phyloP scores from a whole-genome alignment of 2,329 filamentous ascomycete species.

The Ophiocordyceps camponoti-floridani region DNA sequence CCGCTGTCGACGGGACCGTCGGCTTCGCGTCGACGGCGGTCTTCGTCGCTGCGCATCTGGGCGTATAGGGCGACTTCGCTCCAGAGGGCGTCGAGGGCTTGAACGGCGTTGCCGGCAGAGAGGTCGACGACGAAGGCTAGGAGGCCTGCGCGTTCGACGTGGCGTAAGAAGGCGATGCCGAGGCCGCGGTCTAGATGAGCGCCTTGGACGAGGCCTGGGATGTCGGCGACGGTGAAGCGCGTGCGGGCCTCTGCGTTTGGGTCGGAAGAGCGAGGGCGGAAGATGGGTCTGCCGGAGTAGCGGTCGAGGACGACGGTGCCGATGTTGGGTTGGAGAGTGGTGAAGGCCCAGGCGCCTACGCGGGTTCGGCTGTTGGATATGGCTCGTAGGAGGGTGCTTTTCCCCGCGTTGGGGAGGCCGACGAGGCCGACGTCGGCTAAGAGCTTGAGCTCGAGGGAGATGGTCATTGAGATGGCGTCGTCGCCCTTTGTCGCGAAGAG shows the following conservation, averaged over 20 bases:
- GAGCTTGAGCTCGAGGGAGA: slow-evolving; percentile 85
- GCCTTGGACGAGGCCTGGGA: slow-evolving; percentile 81
- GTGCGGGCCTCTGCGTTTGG: slow-evolving; percentile 41
- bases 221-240: slow-evolving; percentile 86
- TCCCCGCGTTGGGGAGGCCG: slow-evolving; percentile 88
- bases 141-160: slow-evolving; percentile 85
- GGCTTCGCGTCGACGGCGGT: slow-evolving; percentile 36
- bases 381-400: slow-evolving; percentile 77
- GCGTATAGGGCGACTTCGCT: slow-evolving; percentile 78
- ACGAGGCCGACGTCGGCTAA: slow-evolving; percentile 91
- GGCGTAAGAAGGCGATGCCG: slow-evolving; percentile 78
- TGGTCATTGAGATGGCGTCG: slow-evolving; percentile 53
- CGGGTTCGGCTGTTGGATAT: slow-evolving; percentile 78
- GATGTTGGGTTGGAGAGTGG: slow-evolving; percentile 85
- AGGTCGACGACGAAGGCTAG: slow-evolving; percentile 90
- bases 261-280: slow-evolving; percentile 18
- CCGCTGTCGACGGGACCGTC: slow-evolving; percentile 38
- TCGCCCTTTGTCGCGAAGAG: slow-evolving; percentile 84
- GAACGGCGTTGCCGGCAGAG: slow-evolving; percentile 58
- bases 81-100: slow-evolving; percentile 70
- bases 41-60: slow-evolving; percentile 56
- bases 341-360: slow-evolving; percentile 92
- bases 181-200: slow-evolving; percentile 85
- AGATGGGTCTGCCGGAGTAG: slow-evolving; percentile 54
- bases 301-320: slow-evolving; percentile 89